phyloP scores from a whole-genome alignment of 2,329 filamentous ascomycete genomes.

The Allantophomopsis cytisporea region DNA sequence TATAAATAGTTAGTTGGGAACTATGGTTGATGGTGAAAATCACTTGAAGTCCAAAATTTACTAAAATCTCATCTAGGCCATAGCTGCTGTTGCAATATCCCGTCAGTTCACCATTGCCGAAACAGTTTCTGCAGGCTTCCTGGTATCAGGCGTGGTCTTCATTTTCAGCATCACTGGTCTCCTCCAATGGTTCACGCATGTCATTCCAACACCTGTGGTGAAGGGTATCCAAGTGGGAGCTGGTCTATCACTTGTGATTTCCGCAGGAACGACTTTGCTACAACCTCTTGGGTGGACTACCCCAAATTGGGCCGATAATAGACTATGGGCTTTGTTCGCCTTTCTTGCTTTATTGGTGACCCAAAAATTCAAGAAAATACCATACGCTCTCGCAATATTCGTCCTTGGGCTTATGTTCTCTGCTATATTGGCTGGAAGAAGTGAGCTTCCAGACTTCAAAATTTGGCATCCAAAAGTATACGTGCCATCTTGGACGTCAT shows the following conservation, averaged over 20 bases:
- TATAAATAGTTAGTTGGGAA: conserved; percentile 15
- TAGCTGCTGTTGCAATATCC: conserved; percentile 79
- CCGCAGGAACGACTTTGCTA: conserved; percentile 58
- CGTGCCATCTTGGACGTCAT: conserved; percentile 23
- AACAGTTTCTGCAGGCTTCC: conserved; percentile 72
- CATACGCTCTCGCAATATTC: conserved; percentile 68
- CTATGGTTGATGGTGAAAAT: no score
- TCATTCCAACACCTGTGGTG: conserved; percentile 49
- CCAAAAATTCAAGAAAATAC: conserved; percentile 49
- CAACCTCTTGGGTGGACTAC: conserved; percentile 53
- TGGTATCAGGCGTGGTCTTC: conserved; percentile 61
- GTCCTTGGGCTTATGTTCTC: conserved; percentile 55
- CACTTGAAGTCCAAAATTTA: no score
- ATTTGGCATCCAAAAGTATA: conserved; percentile 45
- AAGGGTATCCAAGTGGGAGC: conserved; percentile 94
- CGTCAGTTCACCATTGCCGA: conserved; percentile 50
- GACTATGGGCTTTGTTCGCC: conserved; percentile 60
- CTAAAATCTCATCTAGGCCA: conserved; percentile 42
- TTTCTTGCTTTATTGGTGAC: conserved; percentile 60
- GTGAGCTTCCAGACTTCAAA: conserved; percentile 33
- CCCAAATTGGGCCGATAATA: conserved; percentile 61
- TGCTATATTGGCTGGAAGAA: conserved; percentile 24
- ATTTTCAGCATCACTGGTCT: conserved; percentile 68
- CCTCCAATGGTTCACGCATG: conserved; percentile 57
- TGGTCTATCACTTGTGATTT: conserved; percentile 69